A percentile compares a stretch with the other conserved stretches of the same genome.
These are phyloP conservation scores for Populus ilicifolia DNA, from an alignment of 345 rosid genomes.

Conservation along the genomic window DNA sequence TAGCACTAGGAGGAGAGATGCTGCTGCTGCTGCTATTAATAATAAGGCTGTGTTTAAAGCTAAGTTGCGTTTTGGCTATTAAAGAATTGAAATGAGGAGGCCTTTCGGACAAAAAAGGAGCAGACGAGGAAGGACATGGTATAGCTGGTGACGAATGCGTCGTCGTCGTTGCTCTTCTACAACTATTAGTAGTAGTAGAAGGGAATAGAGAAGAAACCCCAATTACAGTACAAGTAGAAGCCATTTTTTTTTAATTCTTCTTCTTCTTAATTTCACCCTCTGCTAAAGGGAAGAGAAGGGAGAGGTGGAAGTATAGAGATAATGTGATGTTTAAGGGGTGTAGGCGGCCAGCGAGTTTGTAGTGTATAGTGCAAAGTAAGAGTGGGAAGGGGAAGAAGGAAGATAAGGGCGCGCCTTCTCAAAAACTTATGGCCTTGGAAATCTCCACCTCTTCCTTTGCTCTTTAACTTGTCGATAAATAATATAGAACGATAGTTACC, in stretches of 20 bases:
- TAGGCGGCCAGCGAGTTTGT: not conserved
- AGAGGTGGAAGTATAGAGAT: too few species aligned
- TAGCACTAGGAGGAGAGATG: conserved; percentile 45
- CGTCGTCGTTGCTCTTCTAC: not conserved
- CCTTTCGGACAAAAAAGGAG: not conserved
- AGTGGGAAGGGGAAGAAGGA: not conserved
- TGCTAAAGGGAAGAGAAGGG: not conserved
- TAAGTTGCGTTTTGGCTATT: conserved; percentile 7
- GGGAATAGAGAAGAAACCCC: conserved; percentile 28
- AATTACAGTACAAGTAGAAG: conserved; percentile 15
- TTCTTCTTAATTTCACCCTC: not conserved
- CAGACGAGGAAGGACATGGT: not conserved
- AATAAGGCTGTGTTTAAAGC: conserved; percentile 26
- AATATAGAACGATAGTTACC: too few species aligned
- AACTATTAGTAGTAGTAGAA: not conserved
- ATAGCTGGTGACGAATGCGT: not conserved
- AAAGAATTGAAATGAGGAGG: conserved; percentile 18
- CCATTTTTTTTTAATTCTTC: not conserved
- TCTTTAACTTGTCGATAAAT: too few species aligned
- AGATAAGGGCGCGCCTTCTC: not conserved
- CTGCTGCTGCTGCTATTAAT: conserved; percentile 3
- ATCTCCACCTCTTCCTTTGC: not conserved
- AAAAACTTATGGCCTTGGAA: not conserved
- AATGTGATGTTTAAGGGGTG: not conserved
- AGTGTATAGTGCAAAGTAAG: not conserved